Base-by-base conservation (phyloP, 129 eudicot species). In the Oenanthe sinensis region DNA sequence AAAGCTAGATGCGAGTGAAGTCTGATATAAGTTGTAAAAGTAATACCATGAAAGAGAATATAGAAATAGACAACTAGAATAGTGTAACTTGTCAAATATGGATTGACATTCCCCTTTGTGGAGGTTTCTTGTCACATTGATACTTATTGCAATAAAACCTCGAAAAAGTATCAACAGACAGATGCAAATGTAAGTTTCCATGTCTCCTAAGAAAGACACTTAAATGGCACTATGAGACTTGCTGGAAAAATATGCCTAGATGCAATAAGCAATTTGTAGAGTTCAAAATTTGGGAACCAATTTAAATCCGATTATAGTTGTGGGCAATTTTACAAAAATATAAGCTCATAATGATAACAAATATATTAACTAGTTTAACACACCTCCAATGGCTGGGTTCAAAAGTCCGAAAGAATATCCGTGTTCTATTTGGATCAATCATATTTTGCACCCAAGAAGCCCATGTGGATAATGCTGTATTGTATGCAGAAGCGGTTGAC, bases 331-430 rank as follows among this genome's bases (percentile, higher is more conserved):
- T 5, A 26, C 30, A 44, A 62, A 28, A 10, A 22, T 49, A 80
- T 28, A 10, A 28, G 70, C 48, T 30, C 45, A 33, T 43, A 76
- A 45, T 70, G 71, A 8, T n/a, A 60, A 33, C 22, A 77, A 73
- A 12, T 8, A 19, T 52, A 78, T n/a, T 8, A 65, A 75, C 20
- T 74, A 77, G 10, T 3, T 52, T 26, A 55, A 85, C 86, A 37
- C 55, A 94, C 98, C 98, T 95, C 98, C 98, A 95, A 71, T 95
- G 97, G 72, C 92, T 81, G 80, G 97, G 82, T 71, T 95, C 98
- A 81, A 91, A 95, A 10, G 98, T 95, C 77, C 97, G 88, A 77
- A 95, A 91, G 84, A 91, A 90, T 76, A 95, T 96, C 40, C 77
- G 90, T 28, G 98, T 95, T 79, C 88, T 83, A 54, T 86, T 86